Conservation (phyloP, 2,329 filamentous ascomycete species). For the Xylariales sp. region DNA sequence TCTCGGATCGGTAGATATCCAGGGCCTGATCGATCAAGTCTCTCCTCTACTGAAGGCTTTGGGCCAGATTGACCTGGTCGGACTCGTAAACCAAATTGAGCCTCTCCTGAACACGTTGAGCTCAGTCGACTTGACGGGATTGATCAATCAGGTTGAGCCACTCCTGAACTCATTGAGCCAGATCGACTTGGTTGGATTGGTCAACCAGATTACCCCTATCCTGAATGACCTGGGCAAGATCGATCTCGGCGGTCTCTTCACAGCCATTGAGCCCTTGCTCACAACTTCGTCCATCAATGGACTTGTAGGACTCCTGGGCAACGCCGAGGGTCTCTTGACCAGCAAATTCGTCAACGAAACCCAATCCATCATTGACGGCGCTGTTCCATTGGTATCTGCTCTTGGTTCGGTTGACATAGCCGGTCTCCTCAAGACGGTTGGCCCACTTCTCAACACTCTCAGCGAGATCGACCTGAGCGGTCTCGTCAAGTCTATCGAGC, state of each 20-base stretch:
- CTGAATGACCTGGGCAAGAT: constrained; percentile 25
- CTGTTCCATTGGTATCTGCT: constrained; percentile 29
- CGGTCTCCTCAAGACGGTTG: constrained; percentile 27
- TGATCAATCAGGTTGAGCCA: constrained; percentile 26
- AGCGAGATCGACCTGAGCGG: constrained; percentile 28
- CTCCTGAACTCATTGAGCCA: constrained; percentile 25
- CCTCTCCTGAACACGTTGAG: constrained; percentile 26
- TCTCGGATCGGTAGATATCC: constrained; percentile 18
- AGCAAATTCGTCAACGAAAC: constrained; percentile 35
- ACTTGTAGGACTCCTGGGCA: constrained; percentile 28
- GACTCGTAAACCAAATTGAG: constrained; percentile 29
- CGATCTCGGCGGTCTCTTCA: constrained; percentile 19
- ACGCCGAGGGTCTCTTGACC: constrained; percentile 33
- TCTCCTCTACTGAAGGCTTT: constrained; percentile 13
- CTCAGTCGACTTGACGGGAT: constrained; percentile 23
- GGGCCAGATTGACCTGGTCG: constrained; percentile 25
- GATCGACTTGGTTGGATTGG: constrained; percentile 29
- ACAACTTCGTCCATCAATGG: constrained; percentile 28
- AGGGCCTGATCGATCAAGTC: constrained; percentile 20
- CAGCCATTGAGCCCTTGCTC: constrained; percentile 28
- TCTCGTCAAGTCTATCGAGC: constrained; percentile 28
- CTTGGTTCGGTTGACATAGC: constrained; percentile 32
- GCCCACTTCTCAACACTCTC: constrained; percentile 30
- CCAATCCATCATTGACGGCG: constrained; percentile 21
- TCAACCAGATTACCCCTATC: constrained; percentile 28